Conservation (phyloP, 1,284 basidiomycete genomes). For the Inonotus hispidus region DNA sequence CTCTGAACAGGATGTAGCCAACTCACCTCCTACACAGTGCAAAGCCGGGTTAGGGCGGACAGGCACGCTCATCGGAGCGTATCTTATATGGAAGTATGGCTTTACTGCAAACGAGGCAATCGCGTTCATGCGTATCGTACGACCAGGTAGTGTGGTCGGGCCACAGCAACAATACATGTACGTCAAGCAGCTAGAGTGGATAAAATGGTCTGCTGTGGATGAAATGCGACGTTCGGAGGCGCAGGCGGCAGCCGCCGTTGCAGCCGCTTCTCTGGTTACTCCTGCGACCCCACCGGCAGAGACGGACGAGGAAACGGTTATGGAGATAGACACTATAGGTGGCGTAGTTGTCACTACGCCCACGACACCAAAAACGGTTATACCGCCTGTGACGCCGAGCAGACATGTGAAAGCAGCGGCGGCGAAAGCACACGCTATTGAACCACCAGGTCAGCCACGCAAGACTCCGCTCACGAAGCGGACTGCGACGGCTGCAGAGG, state of each 20-base stretch:
- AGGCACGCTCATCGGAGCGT: conserved; percentile 94
- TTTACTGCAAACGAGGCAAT: conserved; percentile 98
- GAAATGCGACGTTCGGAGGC: conserved; percentile 46
- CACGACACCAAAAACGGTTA: conserved; percentile 28
- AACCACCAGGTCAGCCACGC: conserved; percentile 76
- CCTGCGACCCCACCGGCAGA: conserved; percentile 81
- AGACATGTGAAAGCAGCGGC: conserved; percentile 64
- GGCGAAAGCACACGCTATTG: conserved; percentile 60
- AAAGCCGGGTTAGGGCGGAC: conserved; percentile 93
- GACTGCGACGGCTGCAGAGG: conserved; percentile 35
- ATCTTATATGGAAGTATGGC: conserved; percentile 98
- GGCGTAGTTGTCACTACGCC: conserved; percentile 30
- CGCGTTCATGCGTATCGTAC: conserved; percentile 96
- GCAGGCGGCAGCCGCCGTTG: conserved; percentile 40
- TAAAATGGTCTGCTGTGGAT: conserved; percentile 86
- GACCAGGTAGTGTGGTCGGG: conserved; percentile 94
- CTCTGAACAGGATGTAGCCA: conserved; percentile 19
- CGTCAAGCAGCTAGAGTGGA: conserved; percentile 91
- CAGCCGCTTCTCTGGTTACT: conserved; percentile 49
- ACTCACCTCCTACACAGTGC: conserved; percentile 49
- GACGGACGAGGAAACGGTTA: conserved; percentile 45
- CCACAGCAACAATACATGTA: conserved; percentile 96
- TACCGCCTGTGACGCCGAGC: conserved; percentile 74
- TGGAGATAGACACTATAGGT: conserved; percentile 28
- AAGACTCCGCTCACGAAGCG: conserved; percentile 79